Percentiles rank a stretch among this genome's conserved stretches.
Evolutionary conservation across 192 early-diverging fungal species (phyloP).

Genomic region (Podila minutissima): DNA sequence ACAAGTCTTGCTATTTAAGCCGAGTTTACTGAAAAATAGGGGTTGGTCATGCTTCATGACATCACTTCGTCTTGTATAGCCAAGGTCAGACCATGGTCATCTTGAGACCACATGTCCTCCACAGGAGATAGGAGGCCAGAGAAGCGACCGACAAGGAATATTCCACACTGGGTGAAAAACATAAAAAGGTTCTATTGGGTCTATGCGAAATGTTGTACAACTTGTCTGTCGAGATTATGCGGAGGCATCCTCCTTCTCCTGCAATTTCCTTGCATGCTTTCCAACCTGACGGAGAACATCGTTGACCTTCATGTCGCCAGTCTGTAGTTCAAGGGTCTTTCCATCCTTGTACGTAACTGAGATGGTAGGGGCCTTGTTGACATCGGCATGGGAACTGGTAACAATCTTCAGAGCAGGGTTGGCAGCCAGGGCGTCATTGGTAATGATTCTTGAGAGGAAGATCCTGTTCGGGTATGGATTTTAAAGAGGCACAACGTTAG

Average conservation of each 20-base stretch:
- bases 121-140: too few relatives aligned
- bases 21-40: too few relatives aligned
- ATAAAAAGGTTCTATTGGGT: background rate
- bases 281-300: slow-evolving; percentile 55
- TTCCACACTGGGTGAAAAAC: too few relatives aligned
- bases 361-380: slow-evolving; percentile 49
- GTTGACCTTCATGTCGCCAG: slow-evolving; percentile 60
- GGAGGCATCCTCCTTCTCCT: slow-evolving; percentile 61
- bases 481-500: background rate
- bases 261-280: slow-evolving; percentile 64
- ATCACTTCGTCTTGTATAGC: background rate
- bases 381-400: slow-evolving; percentile 56
- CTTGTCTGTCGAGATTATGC: slow-evolving; percentile 37
- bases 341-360: slow-evolving; percentile 61
- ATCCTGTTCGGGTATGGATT: slow-evolving; percentile 42
- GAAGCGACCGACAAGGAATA: too few relatives aligned
- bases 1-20: too few relatives aligned
- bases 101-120: too few relatives aligned
- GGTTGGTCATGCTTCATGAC: background rate
- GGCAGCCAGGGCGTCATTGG: slow-evolving; percentile 53
- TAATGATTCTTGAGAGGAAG: slow-evolving; percentile 60
- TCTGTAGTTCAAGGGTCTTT: slow-evolving; percentile 54
- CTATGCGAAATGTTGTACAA: background rate
- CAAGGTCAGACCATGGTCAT: too few relatives aligned
- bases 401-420: slow-evolving; percentile 60